phyloP scores from a whole-genome alignment of 495 filamentous ascomycete genomes.

The Venustampulla echinocandica region DNA sequence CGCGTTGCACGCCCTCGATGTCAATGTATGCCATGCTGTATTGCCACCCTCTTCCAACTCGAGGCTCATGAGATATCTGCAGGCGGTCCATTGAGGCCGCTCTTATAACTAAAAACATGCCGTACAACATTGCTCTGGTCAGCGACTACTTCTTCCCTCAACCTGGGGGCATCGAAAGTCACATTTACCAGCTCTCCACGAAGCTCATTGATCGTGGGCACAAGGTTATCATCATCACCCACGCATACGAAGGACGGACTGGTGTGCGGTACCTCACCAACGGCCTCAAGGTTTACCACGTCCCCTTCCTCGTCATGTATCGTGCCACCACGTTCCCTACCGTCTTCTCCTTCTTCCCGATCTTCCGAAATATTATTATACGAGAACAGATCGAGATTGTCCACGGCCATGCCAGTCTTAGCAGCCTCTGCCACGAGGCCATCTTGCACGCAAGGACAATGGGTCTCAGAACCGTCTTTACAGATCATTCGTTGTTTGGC shows the following conservation, averaged over 20 bases:
- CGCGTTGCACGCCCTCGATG: too few species aligned
- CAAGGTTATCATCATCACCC: conserved; percentile 96
- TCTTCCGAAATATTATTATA: conserved; percentile 91
- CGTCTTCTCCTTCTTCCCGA: conserved; percentile 95
- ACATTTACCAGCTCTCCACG: conserved; percentile 94
- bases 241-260: conserved; percentile 85
- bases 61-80: not conserved
- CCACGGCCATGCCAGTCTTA: conserved; percentile 88
- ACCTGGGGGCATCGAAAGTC: conserved; percentile 90
- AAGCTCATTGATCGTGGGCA: conserved; percentile 96
- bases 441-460: conserved; percentile 94
- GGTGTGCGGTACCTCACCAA: conserved; percentile 97
- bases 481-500: conserved; percentile 95
- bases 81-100: not conserved
- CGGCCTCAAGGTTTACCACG: conserved; percentile 95
- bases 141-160: conserved; percentile 99
- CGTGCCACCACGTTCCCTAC: conserved; percentile 92
- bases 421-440: conserved; percentile 86
- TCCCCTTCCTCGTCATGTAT: conserved; percentile 92
- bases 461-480: conserved; percentile 91
- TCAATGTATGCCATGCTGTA: too few species aligned
- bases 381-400: conserved; percentile 94
- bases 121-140: conserved; percentile 74
- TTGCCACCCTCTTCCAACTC: not conserved
- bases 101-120: conserved; percentile 33